A percentile compares a stretch with the other conserved stretches of the same genome.
These are phyloP conservation scores for Halophytophthora polymorphica DNA, from an alignment of 352 stramenopile species.

Conservation along the genomic window DNA sequence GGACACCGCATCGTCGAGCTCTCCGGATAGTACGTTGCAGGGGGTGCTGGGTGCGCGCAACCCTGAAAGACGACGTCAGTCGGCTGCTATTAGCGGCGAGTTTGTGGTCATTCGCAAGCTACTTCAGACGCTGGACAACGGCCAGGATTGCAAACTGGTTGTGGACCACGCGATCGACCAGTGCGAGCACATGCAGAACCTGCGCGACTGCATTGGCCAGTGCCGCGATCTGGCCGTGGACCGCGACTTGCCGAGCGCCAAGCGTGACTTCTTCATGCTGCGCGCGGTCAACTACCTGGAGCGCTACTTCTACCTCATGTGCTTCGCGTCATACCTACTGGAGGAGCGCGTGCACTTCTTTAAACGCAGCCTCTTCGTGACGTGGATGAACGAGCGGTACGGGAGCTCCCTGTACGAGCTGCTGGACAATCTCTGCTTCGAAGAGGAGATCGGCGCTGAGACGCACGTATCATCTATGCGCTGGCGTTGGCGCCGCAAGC, in stretches of 20 bases:
- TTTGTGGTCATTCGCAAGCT: constrained; percentile 79
- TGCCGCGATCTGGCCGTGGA: constrained; percentile 76
- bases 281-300: constrained; percentile 88
- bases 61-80: constrained; percentile 40
- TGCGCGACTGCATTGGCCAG: constrained; percentile 81
- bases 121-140: constrained; percentile 67
- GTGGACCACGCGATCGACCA: constrained; percentile 76
- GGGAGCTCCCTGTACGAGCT: constrained; percentile 80
- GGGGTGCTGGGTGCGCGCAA: constrained; percentile 18
- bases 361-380: constrained; percentile 58
- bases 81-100: constrained; percentile 44
- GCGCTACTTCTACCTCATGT: constrained; percentile 88
- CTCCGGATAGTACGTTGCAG: constrained; percentile 18
- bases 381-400: constrained; percentile 85
- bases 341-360: constrained; percentile 63
- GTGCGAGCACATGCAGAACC: constrained; percentile 83
- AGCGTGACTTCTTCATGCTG: constrained; percentile 82
- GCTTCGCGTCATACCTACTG: constrained; percentile 84
- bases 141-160: constrained; percentile 51
- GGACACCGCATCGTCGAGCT: constrained; percentile 19
- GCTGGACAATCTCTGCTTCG: constrained; percentile 85
- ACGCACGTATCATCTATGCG: constrained; percentile 83
- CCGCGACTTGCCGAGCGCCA: constrained; percentile 52
- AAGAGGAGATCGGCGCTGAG: constrained; percentile 74
- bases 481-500: constrained; percentile 86